Evolutionary conservation across 2,329 filamentous ascomycete genomes (phyloP), one percentile per base, ranked within the genome.

Genomic region (Mycogone perniciosa): DNA sequence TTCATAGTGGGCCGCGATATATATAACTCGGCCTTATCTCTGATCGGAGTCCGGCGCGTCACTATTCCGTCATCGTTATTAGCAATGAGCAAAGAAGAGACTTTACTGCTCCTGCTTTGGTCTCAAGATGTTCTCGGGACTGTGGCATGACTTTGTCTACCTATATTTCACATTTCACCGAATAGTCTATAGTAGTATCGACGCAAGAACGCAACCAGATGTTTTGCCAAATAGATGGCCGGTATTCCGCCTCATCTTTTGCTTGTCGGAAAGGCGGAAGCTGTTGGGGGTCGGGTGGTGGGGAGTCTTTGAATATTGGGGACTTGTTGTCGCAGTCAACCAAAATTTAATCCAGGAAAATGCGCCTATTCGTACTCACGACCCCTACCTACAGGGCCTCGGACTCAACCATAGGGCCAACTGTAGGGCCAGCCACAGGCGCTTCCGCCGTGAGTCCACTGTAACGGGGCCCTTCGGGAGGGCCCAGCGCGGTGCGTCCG

Each of bases 401-500:
- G 10, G 20, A 10, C n/a, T 38, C 20, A 20, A 20, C 20, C 20
- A 20, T 20, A 20, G 20, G 20, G 20, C 20, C 20, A 20, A 20
- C 20, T 20, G 20, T 20, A 20, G 20, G 20, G 20, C 20, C 20
- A 20, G 20, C 20, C 20, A 20, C 20, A 20, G 39, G 13, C 4
- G 27, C 39, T 42, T 29, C 39, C 39, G 39, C 39, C 39, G n/a
- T 20, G 39, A 20, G 13, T 27, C 47, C 47, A 33, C 9, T 50
- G 47, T 44, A 44, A 50, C 47, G 39, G 40, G 41, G 46, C 27
- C 39, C 13, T 11, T 34, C 9, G 39, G 39, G 6, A 42, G 33
- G 33, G 11, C 33, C 11, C 7, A 35, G 39, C 39, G 13, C 40
- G 35, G 37, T 47, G 44, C 45, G 37, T 51, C 51, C 51, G 51